Evolutionary conservation across 345 rosid species (phyloP).

Genomic region (Salix dunnii): DNA sequence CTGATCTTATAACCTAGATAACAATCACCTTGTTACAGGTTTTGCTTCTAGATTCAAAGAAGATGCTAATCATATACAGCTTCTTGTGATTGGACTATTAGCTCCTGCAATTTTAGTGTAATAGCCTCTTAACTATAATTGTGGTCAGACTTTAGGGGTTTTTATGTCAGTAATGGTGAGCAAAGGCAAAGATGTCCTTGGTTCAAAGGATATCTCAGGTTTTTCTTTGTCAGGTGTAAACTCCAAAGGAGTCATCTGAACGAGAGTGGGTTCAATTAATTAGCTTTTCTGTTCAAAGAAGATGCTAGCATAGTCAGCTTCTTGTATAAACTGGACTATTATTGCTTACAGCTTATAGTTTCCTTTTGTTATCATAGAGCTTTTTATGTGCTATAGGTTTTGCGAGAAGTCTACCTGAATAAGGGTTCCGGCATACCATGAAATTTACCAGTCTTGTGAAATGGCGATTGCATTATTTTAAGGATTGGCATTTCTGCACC

Average conservation of each 20-base stretch:
- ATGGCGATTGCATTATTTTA: neutral
- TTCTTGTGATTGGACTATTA: too few species aligned
- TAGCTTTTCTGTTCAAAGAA: neutral
- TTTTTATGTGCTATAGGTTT: neutral
- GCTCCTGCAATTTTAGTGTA: too few species aligned
- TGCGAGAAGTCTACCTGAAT: neutral
- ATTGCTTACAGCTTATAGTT: too few species aligned
- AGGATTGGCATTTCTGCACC: neutral
- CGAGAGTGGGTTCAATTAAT: too few species aligned
- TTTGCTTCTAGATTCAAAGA: neutral
- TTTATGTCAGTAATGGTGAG: too few species aligned
- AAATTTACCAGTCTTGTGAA: conserved; percentile 6
- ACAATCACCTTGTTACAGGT: neutral
- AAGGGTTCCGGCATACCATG: neutral
- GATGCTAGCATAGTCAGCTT: neutral
- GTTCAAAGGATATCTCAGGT: too few species aligned
- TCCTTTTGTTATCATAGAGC: neutral
- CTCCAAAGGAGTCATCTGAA: too few species aligned
- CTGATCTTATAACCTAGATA: conserved; percentile 1
- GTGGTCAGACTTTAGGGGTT: too few species aligned
- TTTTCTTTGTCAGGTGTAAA: too few species aligned
- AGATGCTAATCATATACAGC: neutral
- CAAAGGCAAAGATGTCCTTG: too few species aligned
- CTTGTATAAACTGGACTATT: too few species aligned
- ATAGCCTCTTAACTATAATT: too few species aligned